phyloP scores from a whole-genome alignment of 2,329 filamentous ascomycete species.

The Pseudocercospora macadamiae region DNA sequence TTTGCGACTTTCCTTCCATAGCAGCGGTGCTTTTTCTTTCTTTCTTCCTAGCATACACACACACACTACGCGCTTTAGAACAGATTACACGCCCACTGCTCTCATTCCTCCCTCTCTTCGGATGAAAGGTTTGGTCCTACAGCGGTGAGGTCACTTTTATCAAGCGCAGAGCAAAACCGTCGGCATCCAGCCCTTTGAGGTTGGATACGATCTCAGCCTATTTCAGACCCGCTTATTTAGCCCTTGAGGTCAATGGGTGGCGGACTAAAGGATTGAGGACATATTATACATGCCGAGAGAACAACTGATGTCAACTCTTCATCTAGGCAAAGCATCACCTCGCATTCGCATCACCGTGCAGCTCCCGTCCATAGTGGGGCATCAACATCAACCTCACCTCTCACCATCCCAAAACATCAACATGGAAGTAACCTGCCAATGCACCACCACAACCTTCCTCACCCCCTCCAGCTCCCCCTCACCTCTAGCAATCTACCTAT shows the following conservation, averaged over 20 bases:
- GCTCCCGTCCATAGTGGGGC: too few relatives aligned
- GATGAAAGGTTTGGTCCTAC: constrained; percentile 19
- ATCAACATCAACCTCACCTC: background rate
- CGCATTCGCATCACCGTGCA: too few relatives aligned
- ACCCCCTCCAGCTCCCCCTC: background rate
- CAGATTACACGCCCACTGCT: constrained; percentile 38
- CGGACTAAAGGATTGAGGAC: constrained; percentile 40
- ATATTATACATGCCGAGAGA: constrained; percentile 22
- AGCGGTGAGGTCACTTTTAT: constrained; percentile 37
- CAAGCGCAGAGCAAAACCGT: constrained; percentile 17
- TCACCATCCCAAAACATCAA: background rate
- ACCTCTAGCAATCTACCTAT: background rate
- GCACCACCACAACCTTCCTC: background rate
- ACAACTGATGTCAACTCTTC: background rate
- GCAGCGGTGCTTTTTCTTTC: constrained; percentile 10
- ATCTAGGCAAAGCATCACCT: background rate
- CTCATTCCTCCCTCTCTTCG: constrained; percentile 13
- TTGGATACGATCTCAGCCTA: constrained; percentile 20
- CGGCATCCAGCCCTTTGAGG: background rate
- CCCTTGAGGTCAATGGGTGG: constrained; percentile 32
- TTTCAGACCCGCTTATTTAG: constrained; percentile 38
- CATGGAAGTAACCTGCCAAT: background rate
- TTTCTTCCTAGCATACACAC: constrained; percentile 6
- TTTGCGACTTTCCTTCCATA: background rate
- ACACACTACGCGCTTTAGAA: constrained; percentile 36